Evolutionary conservation across 495 filamentous ascomycete species (phyloP).

Genomic region (Neurospora sp.): DNA sequence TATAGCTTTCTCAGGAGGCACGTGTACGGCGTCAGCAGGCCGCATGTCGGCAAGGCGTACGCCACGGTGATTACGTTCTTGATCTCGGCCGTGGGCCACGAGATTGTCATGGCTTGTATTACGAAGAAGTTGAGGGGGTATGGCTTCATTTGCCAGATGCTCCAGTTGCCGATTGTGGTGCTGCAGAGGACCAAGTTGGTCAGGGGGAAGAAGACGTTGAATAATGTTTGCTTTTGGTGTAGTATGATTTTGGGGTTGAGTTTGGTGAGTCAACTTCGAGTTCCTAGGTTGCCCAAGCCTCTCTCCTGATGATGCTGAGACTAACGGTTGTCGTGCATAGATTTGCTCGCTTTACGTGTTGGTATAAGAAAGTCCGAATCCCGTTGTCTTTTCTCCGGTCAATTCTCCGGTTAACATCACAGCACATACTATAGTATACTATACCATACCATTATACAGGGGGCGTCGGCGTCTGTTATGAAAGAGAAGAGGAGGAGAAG

Average conservation of each 20-base stretch:
- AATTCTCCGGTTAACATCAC: neutral
- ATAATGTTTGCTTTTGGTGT: conserved; percentile 91
- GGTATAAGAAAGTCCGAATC: conserved; percentile 18
- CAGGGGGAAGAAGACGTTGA: conserved; percentile 62
- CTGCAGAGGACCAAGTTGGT: conserved; percentile 74
- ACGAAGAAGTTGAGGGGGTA: conserved; percentile 95
- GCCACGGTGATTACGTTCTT: conserved; percentile 90
- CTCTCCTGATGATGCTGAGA: too few species aligned
- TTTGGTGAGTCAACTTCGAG: conserved; percentile 42
- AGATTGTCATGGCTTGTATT: conserved; percentile 95
- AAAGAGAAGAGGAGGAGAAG: neutral
- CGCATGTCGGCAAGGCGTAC: conserved; percentile 62
- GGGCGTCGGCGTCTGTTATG: neutral
- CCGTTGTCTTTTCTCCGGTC: neutral
- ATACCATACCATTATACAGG: neutral
- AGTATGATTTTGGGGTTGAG: conserved; percentile 88
- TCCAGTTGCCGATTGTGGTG: conserved; percentile 88
- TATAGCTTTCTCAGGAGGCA: conserved; percentile 94
- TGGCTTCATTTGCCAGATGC: conserved; percentile 89
- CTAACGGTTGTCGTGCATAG: conserved; percentile 14
- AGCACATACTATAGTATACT: neutral
- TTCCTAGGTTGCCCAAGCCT: too few species aligned
- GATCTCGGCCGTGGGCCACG: conserved; percentile 79
- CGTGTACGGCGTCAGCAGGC: conserved; percentile 74
- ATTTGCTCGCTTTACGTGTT: conserved; percentile 46